phyloP scores from a whole-genome alignment of 768 basidiomycete species.

The Lyophyllum atratum region DNA sequence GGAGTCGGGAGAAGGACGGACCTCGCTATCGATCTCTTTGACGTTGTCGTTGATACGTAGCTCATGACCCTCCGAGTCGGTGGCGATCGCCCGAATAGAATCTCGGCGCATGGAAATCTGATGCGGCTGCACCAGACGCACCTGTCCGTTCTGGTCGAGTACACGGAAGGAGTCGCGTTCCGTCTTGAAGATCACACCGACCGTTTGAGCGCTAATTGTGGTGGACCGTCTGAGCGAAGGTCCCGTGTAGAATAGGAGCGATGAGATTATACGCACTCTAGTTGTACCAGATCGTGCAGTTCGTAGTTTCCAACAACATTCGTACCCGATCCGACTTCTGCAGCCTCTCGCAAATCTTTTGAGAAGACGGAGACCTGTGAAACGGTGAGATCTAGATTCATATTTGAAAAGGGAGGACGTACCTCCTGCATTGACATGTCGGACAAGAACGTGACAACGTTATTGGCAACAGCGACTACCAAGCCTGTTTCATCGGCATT shows the following conservation, averaged over 20 bases:
- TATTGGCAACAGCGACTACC: constrained; percentile 88
- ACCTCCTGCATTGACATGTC: constrained; percentile 98
- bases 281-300: constrained; percentile 92
- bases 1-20: constrained; percentile 3
- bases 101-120: constrained; percentile 93
- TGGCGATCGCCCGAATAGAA: constrained; percentile 80
- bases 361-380: constrained; percentile 92
- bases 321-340: constrained; percentile 92
- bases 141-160: constrained; percentile 90
- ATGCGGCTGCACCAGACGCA: constrained; percentile 87
- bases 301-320: constrained; percentile 94
- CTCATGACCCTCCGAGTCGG: constrained; percentile 87
- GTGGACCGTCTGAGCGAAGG: constrained; percentile 11
- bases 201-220: constrained; percentile 74
- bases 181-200: constrained; percentile 96
- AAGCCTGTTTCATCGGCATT: constrained; percentile 95
- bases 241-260: not conserved
- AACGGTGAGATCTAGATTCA: constrained; percentile 4
- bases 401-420: constrained; percentile 12
- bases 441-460: constrained; percentile 94
- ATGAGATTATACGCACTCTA: constrained; percentile 70
- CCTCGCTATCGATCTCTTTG: constrained; percentile 90
- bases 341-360: constrained; percentile 95
- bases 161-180: constrained; percentile 96
- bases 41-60: constrained; percentile 87